Evolutionary conservation across 2,329 filamentous ascomycete genomes (phyloP).

Genomic region (Lasiodiplodia citricola): DNA sequence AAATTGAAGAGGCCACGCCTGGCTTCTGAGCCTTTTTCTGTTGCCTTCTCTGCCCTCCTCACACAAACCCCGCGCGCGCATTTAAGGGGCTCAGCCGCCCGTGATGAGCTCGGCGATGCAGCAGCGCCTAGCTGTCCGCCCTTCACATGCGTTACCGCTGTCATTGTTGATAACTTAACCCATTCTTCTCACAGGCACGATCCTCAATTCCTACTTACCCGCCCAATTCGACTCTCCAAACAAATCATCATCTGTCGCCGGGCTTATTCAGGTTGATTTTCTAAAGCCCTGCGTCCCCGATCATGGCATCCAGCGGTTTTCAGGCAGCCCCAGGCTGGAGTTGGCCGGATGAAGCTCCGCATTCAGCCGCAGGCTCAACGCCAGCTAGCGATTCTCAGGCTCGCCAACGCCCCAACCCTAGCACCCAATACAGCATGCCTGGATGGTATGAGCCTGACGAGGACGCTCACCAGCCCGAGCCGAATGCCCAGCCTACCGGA

Average conservation of each 20-base stretch:
- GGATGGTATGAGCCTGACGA: slow-evolving; percentile 26
- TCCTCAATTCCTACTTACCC: background rate
- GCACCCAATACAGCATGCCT: slow-evolving; percentile 10
- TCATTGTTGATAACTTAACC: slow-evolving; percentile 7
- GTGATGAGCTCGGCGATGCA: slow-evolving; percentile 22
- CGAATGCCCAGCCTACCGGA: slow-evolving; percentile 6
- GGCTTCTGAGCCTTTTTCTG: slow-evolving; percentile 4
- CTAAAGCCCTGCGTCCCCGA: background rate
- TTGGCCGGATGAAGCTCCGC: slow-evolving; percentile 53
- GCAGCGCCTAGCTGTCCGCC: slow-evolving; percentile 1
- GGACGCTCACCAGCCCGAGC: slow-evolving; percentile 24
- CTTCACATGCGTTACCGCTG: slow-evolving; percentile 1
- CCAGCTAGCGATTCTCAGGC: slow-evolving; percentile 3
- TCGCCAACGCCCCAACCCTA: slow-evolving; percentile 3
- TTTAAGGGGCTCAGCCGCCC: slow-evolving; percentile 12
- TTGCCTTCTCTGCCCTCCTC: slow-evolving; percentile 2
- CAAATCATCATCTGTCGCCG: background rate
- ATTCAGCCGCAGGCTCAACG: slow-evolving; percentile 25
- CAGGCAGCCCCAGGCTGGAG: slow-evolving; percentile 51
- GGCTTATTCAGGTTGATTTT: background rate
- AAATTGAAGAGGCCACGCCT: slow-evolving; percentile 26
- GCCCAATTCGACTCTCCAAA: background rate
- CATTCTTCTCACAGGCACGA: background rate
- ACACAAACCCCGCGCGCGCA: slow-evolving; percentile 8
- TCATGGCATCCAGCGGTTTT: slow-evolving; percentile 50